Base-by-base conservation (phyloP, 192 early-diverging fungal genomes). In the Allomyces arbusculus region DNA sequence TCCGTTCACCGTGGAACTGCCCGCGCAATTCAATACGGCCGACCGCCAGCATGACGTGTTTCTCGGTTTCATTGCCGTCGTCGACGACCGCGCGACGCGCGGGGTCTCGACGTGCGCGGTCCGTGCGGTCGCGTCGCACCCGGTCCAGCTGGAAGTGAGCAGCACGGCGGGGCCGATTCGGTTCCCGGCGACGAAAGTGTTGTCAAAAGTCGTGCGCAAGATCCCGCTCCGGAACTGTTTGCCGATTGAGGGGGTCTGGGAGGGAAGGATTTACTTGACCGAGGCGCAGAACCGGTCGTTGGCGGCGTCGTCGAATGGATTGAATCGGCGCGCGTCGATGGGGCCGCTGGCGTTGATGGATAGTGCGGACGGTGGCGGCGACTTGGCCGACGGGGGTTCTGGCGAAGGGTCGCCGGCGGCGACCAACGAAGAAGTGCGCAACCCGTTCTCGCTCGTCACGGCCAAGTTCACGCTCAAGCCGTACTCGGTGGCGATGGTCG, bases 171-270 rank as follows among this genome's bases (percentile, higher is more conserved):
- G 69, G 23, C 16, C 10, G 23, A 72, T 82, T 63, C 67, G 75
- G 62, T 81, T 79, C 44, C 67, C 77, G 3, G 61, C 72, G 23
- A 66, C 67, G 2, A 68, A 76, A 26, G 69, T 76, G 33, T 76
- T 75, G 72, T 75, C 78, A 44, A 76, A 79, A 65, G 63, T 58
- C 12, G 63, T 66, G 3, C 69, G 74, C n/a, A 71, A 65, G 62
- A 68, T 82, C 40, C 43, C 79, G 16, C 55, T 84, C 24, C 71
- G 79, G 9, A 84, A 84, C 63, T 72, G 77, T 22, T 45, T 76
- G 4, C 50, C 50, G 16, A n/a, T 58, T n/a, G 50, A 58, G 50
- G 50, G 50, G 4, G 50, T 58, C 16, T 58, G 50, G 50, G 50
- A 58, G 50, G 50, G 50, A 3, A 3, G 50, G 16, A 58, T 58